Conservation (phyloP, 306 rosid genomes). For the Trifolium dubium region DNA sequence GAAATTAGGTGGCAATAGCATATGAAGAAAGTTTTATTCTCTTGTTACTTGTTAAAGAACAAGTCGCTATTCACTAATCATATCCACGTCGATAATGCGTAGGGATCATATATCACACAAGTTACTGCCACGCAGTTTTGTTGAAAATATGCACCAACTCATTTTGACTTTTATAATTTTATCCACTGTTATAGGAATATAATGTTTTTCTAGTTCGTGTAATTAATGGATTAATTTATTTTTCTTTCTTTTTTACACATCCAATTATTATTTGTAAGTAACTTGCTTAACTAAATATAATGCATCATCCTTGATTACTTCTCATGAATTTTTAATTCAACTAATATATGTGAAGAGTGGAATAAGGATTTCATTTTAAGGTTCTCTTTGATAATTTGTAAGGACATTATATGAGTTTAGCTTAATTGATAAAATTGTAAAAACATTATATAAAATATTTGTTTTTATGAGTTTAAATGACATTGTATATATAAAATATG, state of each 20-base stretch:
- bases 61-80: constrained; percentile 17
- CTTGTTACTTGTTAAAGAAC: background rate
- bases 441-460: no score
- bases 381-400: no score
- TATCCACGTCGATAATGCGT: constrained; percentile 44
- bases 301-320: background rate
- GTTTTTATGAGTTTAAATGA: no score
- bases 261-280: background rate
- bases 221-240: background rate
- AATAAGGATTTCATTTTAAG: no score
- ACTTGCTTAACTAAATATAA: background rate
- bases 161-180: background rate
- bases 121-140: constrained; percentile 18
- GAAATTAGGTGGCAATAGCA: background rate
- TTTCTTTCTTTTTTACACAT: no score
- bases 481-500: no score
- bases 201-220: no score
- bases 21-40: background rate
- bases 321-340: background rate
- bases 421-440: no score
- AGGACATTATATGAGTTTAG: no score
- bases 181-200: background rate
- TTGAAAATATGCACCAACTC: background rate
- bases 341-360: no score
- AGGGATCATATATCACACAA: constrained; percentile 1